Conservation (phyloP, 768 basidiomycete species). For the Mycena floridula region DNA sequence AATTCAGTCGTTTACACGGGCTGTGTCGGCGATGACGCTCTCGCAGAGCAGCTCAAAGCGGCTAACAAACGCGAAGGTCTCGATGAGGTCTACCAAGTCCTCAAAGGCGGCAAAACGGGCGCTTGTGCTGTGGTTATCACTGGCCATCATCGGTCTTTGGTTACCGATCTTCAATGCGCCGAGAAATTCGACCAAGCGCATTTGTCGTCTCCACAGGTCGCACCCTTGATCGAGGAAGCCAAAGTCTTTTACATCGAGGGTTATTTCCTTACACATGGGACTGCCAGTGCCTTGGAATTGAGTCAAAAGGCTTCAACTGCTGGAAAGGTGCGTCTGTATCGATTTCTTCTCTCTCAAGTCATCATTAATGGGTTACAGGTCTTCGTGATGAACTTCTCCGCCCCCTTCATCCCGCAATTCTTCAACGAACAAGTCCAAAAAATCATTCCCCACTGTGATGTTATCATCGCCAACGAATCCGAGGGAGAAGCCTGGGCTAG, state of each 20-base stretch:
- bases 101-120: slow-evolving; percentile 83
- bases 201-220: slow-evolving; percentile 68
- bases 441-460: slow-evolving; percentile 78
- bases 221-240: slow-evolving; percentile 71
- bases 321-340: slow-evolving; percentile 53
- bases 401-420: slow-evolving; percentile 96
- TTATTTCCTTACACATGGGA: slow-evolving; percentile 95
- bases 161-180: slow-evolving; percentile 85
- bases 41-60: slow-evolving; percentile 79
- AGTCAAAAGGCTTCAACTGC: slow-evolving; percentile 70
- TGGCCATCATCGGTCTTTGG: slow-evolving; percentile 90
- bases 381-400: slow-evolving; percentile 90
- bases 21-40: slow-evolving; percentile 89
- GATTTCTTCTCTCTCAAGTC: not conserved
- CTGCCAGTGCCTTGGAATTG: slow-evolving; percentile 62
- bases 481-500: slow-evolving; percentile 87
- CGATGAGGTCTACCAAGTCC: slow-evolving; percentile 82
- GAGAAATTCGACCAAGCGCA: slow-evolving; percentile 85
- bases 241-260: slow-evolving; percentile 93
- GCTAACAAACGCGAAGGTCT: slow-evolving; percentile 94
- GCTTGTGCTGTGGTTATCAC: slow-evolving; percentile 96
- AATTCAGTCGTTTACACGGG: slow-evolving; percentile 91
- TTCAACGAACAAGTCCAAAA: slow-evolving; percentile 78
- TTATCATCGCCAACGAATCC: slow-evolving; percentile 93
- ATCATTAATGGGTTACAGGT: slow-evolving; percentile 40